Base-by-base conservation (phyloP, 768 basidiomycete genomes). In the Termitomyces sp. region DNA sequence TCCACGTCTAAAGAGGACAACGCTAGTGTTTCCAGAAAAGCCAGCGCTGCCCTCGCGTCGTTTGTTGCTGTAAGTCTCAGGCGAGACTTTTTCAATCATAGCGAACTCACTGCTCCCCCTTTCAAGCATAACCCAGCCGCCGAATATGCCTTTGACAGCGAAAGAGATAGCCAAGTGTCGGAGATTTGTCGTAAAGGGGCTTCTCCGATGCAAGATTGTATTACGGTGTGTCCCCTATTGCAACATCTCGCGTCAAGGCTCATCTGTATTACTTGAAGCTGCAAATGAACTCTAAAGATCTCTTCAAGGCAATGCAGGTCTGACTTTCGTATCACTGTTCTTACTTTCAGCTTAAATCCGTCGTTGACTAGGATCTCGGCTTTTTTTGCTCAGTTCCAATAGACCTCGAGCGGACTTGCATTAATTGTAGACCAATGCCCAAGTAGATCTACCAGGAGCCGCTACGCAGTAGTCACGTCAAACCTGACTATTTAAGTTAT, bases 271-370 rank as follows among this genome's bases (percentile, higher is more conserved):
- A 34, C 54, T 19, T 58, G 12, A 14, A 89, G 85, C 63, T 84
- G 58, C 75, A 77, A 67, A 81, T 86, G 83, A 74, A 81, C 53
- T 78, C 84, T 11, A 87, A 77, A 58, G 69, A 75, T 56, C 60
- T 88, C 51, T 87, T 90, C 62, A 71, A 78, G 64, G 79, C 84
- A 40, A 90, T 91, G 87, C 87, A 88, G 80, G 84, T 83, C 58
- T 30, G 70, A 28, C 28, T n/a, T 35, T n/a, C 28, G 10, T 10
- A 37, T 26, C 35, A 38, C 37, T 28, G 11, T 6, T 37, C 17
- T n/a, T 7, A 28, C 1, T 19, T 28, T 9, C 17, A 7, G 38
- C 3, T 28, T 37, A 8, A 26, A n/a, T 14, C 2, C 24, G 17
- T 38, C 9, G 21, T 46, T 12, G 3, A 14, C 26, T 55, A 89